phyloP scores from a whole-genome alignment of 257 asterid genomes.

The Gentiana dahurica region DNA sequence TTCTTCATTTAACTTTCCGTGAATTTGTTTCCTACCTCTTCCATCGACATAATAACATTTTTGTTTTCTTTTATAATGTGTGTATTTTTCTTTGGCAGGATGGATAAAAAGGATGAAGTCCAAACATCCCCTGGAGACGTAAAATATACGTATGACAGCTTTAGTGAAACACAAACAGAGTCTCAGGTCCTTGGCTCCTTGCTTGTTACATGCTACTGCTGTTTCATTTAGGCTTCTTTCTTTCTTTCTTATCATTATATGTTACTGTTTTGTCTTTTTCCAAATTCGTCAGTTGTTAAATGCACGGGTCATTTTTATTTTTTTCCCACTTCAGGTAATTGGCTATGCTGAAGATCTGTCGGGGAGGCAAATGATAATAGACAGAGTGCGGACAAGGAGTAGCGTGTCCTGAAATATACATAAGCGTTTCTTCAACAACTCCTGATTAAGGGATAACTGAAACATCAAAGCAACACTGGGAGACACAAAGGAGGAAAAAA shows the following conservation, averaged over 20 bases:
- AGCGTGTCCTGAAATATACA: constrained; percentile 31
- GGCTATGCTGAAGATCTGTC: constrained; percentile 91
- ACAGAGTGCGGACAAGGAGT: constrained; percentile 70
- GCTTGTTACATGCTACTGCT: constrained; percentile 5
- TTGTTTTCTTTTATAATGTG: too few relatives aligned
- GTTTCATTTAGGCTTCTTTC: neutral
- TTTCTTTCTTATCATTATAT: too few relatives aligned
- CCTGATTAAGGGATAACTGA: too few relatives aligned
- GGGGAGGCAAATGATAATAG: constrained; percentile 92
- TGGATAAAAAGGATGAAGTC: constrained; percentile 37
- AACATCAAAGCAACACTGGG: too few relatives aligned
- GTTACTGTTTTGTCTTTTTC: constrained; percentile 6
- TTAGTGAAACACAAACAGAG: constrained; percentile 90
- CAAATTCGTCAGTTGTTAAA: constrained; percentile 2
- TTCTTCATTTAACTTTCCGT: neutral
- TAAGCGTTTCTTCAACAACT: too few relatives aligned
- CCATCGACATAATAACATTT: neutral
- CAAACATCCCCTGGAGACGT: constrained; percentile 24
- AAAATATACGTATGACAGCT: constrained; percentile 40
- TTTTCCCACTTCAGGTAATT: constrained; percentile 47
- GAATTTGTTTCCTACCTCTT: neutral
- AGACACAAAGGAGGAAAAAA: too few relatives aligned
- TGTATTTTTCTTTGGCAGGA: constrained; percentile 31
- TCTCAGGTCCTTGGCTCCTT: constrained; percentile 80
- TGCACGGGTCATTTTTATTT: neutral